Base-by-base conservation (phyloP, 495 filamentous ascomycete genomes). In the Clohesyomyces aquaticus region DNA sequence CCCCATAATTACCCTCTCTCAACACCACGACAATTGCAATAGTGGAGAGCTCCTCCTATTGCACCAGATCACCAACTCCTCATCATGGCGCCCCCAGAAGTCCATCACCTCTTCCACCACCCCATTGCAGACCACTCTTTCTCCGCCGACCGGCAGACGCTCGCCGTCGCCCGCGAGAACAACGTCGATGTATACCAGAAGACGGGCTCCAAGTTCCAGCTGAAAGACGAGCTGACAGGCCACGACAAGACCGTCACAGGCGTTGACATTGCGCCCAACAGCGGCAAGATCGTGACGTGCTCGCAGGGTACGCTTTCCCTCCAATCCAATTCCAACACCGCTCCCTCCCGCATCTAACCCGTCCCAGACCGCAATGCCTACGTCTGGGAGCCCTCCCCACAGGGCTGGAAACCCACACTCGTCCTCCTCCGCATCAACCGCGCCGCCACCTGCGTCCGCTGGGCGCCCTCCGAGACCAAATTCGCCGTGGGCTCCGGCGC, bases 31-130 rank as follows among this genome's bases (percentile, higher is more conserved):
- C 6, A 42, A 29, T 43, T 41, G 82, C 84, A 90, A 85, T 96
- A 96, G 94, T 98, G 87, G 94, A 98, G 95, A 96, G 93, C 84
- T 89, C 85, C 93, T 98, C 94, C 94, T 97, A 93, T 90, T 90
- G 76, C 72, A 77, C 27, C 42, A 14, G 38, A 26, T 9, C 38
- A 22, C 10, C 28, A 64, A 23, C 48, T 29, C 41, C 42, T 47
- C n/a, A 81, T 49, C 69, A 98, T 97, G 93, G 81, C 89, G 47
- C 69, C 87, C 61, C 90, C 93, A 59, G 91, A 98, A 79, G 88
- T 93, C 52, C 91, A 98, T 77, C 94, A 97, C 72, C 90, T 98
- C 56, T 98, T 98, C 78, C 91, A 98, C 77, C 85, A 89, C 63
- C 91, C 93, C 66, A 96, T 98, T 71, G 89, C 93, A 42, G 94